Conservation (phyloP, 306 rosid species). For the Ochetophila trinervis region DNA sequence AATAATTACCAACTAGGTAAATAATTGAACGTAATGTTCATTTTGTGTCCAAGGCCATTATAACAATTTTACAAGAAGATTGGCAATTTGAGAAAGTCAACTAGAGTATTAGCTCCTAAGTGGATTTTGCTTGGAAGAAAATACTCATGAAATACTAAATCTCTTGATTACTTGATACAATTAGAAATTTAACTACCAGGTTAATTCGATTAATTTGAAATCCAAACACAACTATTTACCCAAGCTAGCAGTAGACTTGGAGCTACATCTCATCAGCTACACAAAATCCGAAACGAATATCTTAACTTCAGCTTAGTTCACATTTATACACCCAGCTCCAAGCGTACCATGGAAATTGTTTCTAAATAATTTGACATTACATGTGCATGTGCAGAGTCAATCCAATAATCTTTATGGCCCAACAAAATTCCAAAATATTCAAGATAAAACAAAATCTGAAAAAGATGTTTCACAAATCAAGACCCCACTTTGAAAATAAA, state of each 20-base stretch:
- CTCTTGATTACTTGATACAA: background rate
- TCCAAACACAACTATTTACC: background rate
- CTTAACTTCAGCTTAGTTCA: background rate
- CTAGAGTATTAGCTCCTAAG: background rate
- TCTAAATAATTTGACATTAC: background rate
- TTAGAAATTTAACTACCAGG: background rate
- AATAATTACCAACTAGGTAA: background rate
- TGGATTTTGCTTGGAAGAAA: background rate
- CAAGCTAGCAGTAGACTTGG: too few relatives aligned
- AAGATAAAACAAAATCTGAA: background rate
- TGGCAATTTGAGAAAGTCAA: background rate
- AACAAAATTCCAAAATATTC: slow-evolving; percentile 1
- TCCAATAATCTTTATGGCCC: background rate
- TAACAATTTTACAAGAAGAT: background rate
- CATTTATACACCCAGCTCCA: background rate
- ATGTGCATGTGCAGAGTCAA: slow-evolving; percentile 7
- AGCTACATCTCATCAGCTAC: background rate
- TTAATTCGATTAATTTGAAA: background rate
- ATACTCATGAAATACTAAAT: background rate
- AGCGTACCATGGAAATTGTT: background rate
- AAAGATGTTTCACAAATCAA: slow-evolving; percentile 3
- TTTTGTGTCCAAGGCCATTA: background rate
- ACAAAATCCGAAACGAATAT: background rate
- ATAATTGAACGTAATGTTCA: too few relatives aligned
- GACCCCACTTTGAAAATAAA: slow-evolving; percentile 1